phyloP scores from a whole-genome alignment of 2,329 filamentous ascomycete species.

The Ciborinia camelliae region DNA sequence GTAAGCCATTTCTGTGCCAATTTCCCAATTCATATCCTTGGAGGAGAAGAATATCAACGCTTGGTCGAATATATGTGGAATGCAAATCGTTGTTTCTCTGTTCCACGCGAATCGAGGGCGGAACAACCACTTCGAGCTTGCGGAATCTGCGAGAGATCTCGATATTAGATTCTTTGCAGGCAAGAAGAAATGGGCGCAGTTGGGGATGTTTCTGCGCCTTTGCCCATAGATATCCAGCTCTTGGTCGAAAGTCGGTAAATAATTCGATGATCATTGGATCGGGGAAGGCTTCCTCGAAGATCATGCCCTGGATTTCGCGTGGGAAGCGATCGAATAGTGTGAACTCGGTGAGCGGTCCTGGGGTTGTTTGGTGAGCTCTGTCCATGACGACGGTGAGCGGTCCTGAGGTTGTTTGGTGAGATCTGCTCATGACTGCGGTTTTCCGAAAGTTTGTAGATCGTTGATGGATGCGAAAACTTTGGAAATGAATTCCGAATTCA shows the following conservation, averaged over 20 bases:
- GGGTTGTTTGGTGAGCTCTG: too few species aligned
- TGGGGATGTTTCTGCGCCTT: too few species aligned
- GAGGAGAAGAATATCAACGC: not conserved
- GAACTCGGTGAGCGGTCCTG: not conserved
- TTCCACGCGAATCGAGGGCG: not conserved
- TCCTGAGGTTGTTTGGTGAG: not conserved
- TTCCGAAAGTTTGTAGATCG: not conserved
- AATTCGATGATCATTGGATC: not conserved
- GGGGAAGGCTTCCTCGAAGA: not conserved
- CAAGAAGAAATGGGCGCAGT: not conserved
- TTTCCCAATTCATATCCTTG: accelerated
- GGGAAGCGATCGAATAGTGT: not conserved
- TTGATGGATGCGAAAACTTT: not conserved
- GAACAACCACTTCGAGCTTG: not conserved
- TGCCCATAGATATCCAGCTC: too few species aligned
- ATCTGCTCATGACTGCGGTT: not conserved
- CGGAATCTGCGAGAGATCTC: not conserved
- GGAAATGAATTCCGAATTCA: not conserved
- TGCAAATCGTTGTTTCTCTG: accelerated
- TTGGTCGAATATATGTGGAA: not conserved
- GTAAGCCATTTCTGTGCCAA: not conserved
- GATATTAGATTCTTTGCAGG: not conserved
- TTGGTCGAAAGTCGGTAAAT: accelerated
- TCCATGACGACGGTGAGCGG: not conserved
- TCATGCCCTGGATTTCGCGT: not conserved